Base-by-base conservation (phyloP, 2,329 filamentous ascomycete species). In the Pseudogymnoascus sp. region DNA sequence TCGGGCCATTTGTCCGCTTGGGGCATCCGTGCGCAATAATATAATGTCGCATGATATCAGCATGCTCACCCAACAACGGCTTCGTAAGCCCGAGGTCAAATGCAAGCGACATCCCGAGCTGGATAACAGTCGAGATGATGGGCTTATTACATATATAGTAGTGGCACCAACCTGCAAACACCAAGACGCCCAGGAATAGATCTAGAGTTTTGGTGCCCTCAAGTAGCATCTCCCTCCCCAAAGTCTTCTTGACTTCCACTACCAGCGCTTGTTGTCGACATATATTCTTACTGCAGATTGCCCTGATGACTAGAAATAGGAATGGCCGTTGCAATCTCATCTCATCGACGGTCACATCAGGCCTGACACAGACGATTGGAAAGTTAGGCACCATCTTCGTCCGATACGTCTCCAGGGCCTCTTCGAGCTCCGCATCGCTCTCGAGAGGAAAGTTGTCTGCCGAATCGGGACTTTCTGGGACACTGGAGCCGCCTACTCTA, bases 331-430 rank as follows among this genome's bases (percentile, higher is more conserved):
- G 7, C 10, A 31, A 33, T 11, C 28, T 56, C 50, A 56, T 56
- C 26, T 19, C 26, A 12, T 33, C 50, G 5, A 56, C 50, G 6
- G 50, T 56, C 2, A 56, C 26, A 7, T 33, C 50, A 16, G 60
- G 33, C 16, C 24, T 33, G 10, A 64, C 46, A 40, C 61, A 64
- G n/a, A 62, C 61, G n/a, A 64, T 43, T 3, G 63, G 63, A 19
- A 64, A 59, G 50, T 64, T 46, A 1, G 61, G 61, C n/a, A 64
- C 60, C 61, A 64, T 62, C 38, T 46, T 46, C 22, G 46, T 59
- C 46, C 63, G 61, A 38, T 62, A 64, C 6, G 35, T 46, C 19
- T 62, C 61, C 2, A 64, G 43, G 22, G 24, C 43, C 38, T 64
- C 33, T 53, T 64, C 63, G n/a, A 64, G 22, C 28, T 64, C 60